These are phyloP conservation scores for Talaromyces borbonicus DNA, from an alignment of 495 filamentous ascomycete species.

Conservation along the genomic window DNA sequence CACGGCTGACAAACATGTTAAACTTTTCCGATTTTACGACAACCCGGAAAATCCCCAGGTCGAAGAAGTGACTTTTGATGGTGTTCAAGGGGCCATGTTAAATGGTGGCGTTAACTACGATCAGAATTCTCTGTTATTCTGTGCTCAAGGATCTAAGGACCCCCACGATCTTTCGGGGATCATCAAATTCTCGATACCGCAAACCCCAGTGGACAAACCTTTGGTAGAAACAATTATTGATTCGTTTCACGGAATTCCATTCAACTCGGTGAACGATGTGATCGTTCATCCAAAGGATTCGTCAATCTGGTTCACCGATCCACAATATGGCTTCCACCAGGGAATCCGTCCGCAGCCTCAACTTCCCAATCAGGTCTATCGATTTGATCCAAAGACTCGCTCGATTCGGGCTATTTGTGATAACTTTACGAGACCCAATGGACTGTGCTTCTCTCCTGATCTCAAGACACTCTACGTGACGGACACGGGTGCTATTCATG, in stretches of 20 bases:
- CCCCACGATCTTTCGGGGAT: no score
- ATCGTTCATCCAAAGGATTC: slow-evolving; percentile 29
- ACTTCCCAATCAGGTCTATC: slow-evolving; percentile 39
- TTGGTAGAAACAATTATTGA: slow-evolving; percentile 25
- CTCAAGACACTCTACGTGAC: slow-evolving; percentile 37
- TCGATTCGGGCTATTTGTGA: slow-evolving; percentile 41
- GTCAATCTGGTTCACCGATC: slow-evolving; percentile 52
- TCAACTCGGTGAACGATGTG: slow-evolving; percentile 40
- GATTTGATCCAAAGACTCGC: slow-evolving; percentile 39
- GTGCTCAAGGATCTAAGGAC: no score
- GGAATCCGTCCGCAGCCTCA: slow-evolving; percentile 35
- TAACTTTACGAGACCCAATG: slow-evolving; percentile 38
- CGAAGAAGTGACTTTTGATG: no score
- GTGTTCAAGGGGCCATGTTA: no score
- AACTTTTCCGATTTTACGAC: no score
- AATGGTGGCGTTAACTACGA: no score
- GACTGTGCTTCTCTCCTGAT: slow-evolving; percentile 38
- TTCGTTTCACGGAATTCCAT: slow-evolving; percentile 34
- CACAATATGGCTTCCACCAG: slow-evolving; percentile 36
- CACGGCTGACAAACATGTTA: no score
- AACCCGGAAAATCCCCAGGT: no score
- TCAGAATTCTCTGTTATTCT: no score
- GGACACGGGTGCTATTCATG: slow-evolving; percentile 37
- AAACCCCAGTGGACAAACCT: no score
- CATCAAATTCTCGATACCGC: slow-evolving; percentile 28